A percentile compares a stretch with the other conserved stretches of the same genome.
phyloP scores from a whole-genome alignment of 2,329 filamentous ascomycete species.

The Coniochaeta pulveracea region DNA sequence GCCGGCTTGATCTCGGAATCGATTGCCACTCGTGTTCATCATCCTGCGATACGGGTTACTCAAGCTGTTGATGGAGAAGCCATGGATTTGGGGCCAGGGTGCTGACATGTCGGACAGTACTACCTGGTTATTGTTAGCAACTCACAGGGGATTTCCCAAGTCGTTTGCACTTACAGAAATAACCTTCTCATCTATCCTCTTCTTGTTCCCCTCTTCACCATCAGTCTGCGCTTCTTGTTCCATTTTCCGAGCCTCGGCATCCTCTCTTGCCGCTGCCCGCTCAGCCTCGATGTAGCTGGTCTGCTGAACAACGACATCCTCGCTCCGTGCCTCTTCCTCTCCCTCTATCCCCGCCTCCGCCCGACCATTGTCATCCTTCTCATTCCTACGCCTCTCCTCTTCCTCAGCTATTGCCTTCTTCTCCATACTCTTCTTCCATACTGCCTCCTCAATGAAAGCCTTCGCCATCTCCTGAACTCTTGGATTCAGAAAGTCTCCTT shows the following conservation, averaged over 20 bases:
- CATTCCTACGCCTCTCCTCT: slow-evolving; percentile 6
- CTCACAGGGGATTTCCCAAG: no score
- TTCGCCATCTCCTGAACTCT: slow-evolving; percentile 66
- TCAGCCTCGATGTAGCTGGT: slow-evolving; percentile 59
- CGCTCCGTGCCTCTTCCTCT: slow-evolving; percentile 11
- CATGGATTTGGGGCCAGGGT: slow-evolving; percentile 77
- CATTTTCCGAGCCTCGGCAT: no score
- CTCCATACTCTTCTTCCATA: slow-evolving; percentile 32
- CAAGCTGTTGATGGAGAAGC: slow-evolving; percentile 77
- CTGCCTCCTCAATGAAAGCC: slow-evolving; percentile 54
- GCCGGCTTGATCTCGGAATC: slow-evolving; percentile 77
- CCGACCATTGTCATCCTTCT: no score
- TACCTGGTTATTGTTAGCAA: slow-evolving; percentile 39
- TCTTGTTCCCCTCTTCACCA: slow-evolving; percentile 12
- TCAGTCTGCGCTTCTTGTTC: slow-evolving; percentile 23
- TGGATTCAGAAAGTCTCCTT: slow-evolving; percentile 80
- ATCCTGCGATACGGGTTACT: slow-evolving; percentile 96
- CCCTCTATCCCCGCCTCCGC: background rate
- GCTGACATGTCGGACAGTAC: slow-evolving; percentile 98
- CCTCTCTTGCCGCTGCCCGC: slow-evolving; percentile 21
- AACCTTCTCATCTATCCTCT: slow-evolving; percentile 32
- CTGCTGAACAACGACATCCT: slow-evolving; percentile 22
- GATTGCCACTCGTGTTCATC: slow-evolving; percentile 94
- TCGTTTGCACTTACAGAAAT: slow-evolving; percentile 70
- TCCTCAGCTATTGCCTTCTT: slow-evolving; percentile 2